Evolutionary conservation across 73 alveolate genomes (phyloP), one percentile per base, ranked within the genome.

Genomic region (Paramecium primaurelia): DNA sequence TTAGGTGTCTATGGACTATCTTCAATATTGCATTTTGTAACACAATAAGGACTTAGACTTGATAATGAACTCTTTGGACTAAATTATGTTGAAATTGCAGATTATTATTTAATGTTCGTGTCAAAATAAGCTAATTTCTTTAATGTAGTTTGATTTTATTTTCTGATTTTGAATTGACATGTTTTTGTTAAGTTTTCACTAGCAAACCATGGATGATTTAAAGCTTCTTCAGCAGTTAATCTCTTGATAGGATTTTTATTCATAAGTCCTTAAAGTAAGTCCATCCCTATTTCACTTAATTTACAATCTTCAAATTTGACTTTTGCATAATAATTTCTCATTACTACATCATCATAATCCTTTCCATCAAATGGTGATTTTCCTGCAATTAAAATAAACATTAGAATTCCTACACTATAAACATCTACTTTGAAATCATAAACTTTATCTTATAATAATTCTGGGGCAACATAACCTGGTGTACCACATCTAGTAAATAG

Each of bases 401-500:
- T 59, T 44, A 91, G 32, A n/a, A 91, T 84, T 6, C 94, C 94
- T n/a, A 86, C 77, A 22, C 92, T 77, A 26, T 47, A 91, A 34
- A 91, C 71, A 91, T 91, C 94, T 4, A 80, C 86, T 58, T 91
- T 80, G 40, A 26, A 75, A 34, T 80, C 94, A 32, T 91, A 91
- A 30, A 58, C 14, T 20, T 71, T n/a, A 22, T 91, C 98, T 54
- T 96, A 98, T 6, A 98, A 86, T 58, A 98, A 95, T 92, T 98
- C 99, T 7, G 99, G 99, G 5, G 99, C 99, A 38, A 98, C 98
- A 93, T 98, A 98, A 85, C 98, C 97, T 1, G 99, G 99, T 1
- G 99, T 97, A 3, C 99, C 99, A 75, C 99, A 98, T 77, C 93
- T 87, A 20, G 86, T 86, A 59, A 73, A 77, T 22, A 92, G 47